phyloP scores from a whole-genome alignment of 2,329 filamentous ascomycete genomes.

The Colletotrichum sojae region DNA sequence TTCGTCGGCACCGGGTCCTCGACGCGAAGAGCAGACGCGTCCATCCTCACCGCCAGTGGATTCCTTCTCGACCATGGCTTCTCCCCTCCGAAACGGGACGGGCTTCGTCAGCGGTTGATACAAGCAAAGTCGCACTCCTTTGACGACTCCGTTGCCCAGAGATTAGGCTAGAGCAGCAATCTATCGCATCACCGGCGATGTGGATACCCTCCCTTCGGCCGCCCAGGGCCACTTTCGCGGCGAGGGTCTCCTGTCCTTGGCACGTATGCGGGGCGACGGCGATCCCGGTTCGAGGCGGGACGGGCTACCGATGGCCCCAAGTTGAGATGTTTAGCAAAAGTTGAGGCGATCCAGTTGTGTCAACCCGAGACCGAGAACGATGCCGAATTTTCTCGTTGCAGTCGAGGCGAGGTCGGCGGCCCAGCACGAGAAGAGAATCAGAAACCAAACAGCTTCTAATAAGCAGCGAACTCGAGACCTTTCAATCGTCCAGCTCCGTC shows the following conservation, averaged over 20 bases:
- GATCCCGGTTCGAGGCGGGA: background rate
- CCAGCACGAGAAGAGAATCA: no score
- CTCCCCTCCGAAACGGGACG: background rate
- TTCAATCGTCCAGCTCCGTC: no score
- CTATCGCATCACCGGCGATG: background rate
- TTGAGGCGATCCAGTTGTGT: no score
- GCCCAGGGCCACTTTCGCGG: background rate
- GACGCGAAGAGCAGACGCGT: constrained; percentile 20
- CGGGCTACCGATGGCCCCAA: background rate
- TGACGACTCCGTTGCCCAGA: background rate
- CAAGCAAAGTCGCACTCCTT: background rate
- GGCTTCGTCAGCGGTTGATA: constrained; percentile 5
- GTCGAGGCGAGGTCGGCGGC: no score
- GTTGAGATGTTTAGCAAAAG: background rate
- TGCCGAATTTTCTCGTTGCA: no score
- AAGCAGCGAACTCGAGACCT: no score
- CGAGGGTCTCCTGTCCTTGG: background rate
- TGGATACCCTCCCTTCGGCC: constrained; percentile 4
- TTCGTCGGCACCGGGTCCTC: constrained; percentile 6
- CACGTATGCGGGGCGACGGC: background rate
- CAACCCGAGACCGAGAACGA: no score
- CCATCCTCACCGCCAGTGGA: constrained; percentile 1
- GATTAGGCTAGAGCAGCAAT: background rate
- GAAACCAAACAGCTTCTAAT: no score
- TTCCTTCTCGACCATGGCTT: background rate